Evolutionary conservation across 2,329 filamentous ascomycete genomes (phyloP).

Genomic region (Blumeriella jaapii): DNA sequence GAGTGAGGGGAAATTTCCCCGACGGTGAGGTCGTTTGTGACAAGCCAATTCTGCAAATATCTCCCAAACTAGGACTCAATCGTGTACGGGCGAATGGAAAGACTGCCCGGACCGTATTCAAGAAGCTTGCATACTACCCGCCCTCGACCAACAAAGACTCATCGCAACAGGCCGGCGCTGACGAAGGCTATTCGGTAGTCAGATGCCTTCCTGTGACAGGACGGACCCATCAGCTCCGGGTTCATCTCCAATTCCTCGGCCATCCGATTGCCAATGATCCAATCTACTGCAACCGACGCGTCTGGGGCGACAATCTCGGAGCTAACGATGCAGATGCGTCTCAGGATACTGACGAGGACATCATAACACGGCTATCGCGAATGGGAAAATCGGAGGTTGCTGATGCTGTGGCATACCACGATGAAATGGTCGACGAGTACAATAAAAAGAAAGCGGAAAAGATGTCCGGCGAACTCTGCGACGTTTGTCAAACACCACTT

Average conservation of each 20-base stretch:
- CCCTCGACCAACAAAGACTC: slow-evolving; percentile 26
- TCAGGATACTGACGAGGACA: slow-evolving; percentile 72
- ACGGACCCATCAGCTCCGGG: slow-evolving; percentile 86
- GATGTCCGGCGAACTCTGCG: slow-evolving; percentile 65
- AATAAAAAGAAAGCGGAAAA: slow-evolving; percentile 64
- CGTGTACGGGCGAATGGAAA: slow-evolving; percentile 91
- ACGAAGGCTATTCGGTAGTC: slow-evolving; percentile 82
- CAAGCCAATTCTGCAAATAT: slow-evolving; percentile 87
- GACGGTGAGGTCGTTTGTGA: slow-evolving; percentile 86
- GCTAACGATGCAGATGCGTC: slow-evolving; percentile 51
- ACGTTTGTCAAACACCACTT: slow-evolving; percentile 72
- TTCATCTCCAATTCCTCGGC: slow-evolving; percentile 88
- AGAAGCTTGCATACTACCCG: slow-evolving; percentile 83
- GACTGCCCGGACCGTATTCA: slow-evolving; percentile 80
- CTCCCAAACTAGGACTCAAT: slow-evolving; percentile 88
- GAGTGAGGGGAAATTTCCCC: slow-evolving; percentile 84
- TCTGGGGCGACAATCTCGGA: slow-evolving; percentile 77
- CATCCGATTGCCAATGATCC: slow-evolving; percentile 96
- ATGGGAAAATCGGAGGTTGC: slow-evolving; percentile 95
- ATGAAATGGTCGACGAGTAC: slow-evolving; percentile 85
- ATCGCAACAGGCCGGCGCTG: slow-evolving; percentile 3
- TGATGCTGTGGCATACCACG: slow-evolving; percentile 83
- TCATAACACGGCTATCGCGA: slow-evolving; percentile 70
- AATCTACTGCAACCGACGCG: slow-evolving; percentile 88
- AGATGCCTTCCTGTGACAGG: slow-evolving; percentile 89